Evolutionary conservation across 2,329 filamentous ascomycete genomes (phyloP).

Genomic region (Drechslerella dactyloides): DNA sequence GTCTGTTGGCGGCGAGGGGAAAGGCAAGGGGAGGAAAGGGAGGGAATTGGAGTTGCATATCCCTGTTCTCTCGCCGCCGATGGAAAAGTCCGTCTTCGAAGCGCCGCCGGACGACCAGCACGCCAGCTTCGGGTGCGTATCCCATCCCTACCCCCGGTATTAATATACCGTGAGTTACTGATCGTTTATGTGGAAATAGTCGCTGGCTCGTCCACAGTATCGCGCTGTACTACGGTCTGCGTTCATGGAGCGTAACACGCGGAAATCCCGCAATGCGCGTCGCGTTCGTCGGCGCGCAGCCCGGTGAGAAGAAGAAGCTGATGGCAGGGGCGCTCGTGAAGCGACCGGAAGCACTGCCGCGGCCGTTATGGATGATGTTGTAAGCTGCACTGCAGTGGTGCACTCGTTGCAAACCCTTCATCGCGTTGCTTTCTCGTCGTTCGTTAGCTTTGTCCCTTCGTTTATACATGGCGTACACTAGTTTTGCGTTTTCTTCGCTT

Average conservation of each 20-base stretch:
- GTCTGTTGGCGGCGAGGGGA: slow-evolving; percentile 59
- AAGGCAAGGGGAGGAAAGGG: slow-evolving; percentile 60
- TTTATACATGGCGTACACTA: neutral
- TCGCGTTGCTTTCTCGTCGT: too few species aligned
- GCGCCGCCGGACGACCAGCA: slow-evolving; percentile 75
- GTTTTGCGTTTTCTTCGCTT: slow-evolving; percentile 3
- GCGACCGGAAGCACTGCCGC: slow-evolving; percentile 21
- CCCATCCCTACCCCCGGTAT: slow-evolving; percentile 35
- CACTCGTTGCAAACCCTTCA: neutral
- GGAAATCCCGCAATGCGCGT: slow-evolving; percentile 74
- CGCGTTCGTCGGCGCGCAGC: slow-evolving; percentile 73
- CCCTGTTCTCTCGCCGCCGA: slow-evolving; percentile 60
- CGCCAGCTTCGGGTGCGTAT: slow-evolving; percentile 78
- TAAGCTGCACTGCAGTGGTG: neutral
- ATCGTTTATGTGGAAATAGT: too few species aligned
- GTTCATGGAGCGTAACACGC: slow-evolving; percentile 78
- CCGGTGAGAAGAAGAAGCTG: slow-evolving; percentile 26
- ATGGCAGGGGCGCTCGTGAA: slow-evolving; percentile 34
- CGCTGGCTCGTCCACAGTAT: slow-evolving; percentile 94
- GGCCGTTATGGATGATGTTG: slow-evolving; percentile 49
- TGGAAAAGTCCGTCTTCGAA: slow-evolving; percentile 79
- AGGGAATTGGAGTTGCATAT: slow-evolving; percentile 62
- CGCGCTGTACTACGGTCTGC: slow-evolving; percentile 86
- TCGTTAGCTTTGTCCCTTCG: too few species aligned
- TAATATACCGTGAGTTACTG: neutral